Evolutionary conservation across 1,284 basidiomycete species (phyloP).

Genomic region (Irpex sp.): DNA sequence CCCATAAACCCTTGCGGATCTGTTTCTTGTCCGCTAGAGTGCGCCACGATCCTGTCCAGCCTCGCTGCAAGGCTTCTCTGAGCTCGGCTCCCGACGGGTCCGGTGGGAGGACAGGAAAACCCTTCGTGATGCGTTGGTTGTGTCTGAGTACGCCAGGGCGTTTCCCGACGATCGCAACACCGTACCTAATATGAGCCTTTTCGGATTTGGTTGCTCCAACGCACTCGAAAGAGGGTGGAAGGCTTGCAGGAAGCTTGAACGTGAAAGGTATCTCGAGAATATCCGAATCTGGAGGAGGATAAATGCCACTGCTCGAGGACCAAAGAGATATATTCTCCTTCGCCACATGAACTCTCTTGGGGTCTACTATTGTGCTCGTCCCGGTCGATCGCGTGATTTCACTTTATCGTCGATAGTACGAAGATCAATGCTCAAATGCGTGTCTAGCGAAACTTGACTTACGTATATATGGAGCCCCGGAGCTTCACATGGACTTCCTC

Average conservation of each 20-base stretch:
- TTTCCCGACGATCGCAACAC: not conserved
- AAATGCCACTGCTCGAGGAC: conserved; percentile 16
- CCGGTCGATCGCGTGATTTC: not conserved
- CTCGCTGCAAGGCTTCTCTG: not conserved
- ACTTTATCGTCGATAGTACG: not conserved
- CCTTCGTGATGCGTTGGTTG: not conserved
- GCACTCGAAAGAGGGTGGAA: conserved; percentile 21
- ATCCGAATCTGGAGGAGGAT: conserved; percentile 19
- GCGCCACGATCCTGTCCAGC: conserved; percentile 8
- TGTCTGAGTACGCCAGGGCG: not conserved
- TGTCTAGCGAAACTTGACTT: not conserved
- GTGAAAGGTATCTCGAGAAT: conserved; percentile 21
- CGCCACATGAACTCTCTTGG: not conserved
- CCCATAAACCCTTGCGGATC: conserved; percentile 20
- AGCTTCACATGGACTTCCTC: conserved; percentile 21
- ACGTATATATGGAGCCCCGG: conserved; percentile 19
- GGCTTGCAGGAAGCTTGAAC: conserved; percentile 15
- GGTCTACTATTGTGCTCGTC: not conserved
- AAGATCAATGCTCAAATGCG: not conserved
- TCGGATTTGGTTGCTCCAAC: not conserved
- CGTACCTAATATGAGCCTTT: not conserved
- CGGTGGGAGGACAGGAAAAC: conserved; percentile 18
- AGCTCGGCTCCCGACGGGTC: conserved; percentile 11
- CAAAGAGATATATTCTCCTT: conserved; percentile 17
- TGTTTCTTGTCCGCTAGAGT: conserved; percentile 8